Evolutionary conservation across 1,284 basidiomycete genomes (phyloP).

Genomic region (Mycena sp.): DNA sequence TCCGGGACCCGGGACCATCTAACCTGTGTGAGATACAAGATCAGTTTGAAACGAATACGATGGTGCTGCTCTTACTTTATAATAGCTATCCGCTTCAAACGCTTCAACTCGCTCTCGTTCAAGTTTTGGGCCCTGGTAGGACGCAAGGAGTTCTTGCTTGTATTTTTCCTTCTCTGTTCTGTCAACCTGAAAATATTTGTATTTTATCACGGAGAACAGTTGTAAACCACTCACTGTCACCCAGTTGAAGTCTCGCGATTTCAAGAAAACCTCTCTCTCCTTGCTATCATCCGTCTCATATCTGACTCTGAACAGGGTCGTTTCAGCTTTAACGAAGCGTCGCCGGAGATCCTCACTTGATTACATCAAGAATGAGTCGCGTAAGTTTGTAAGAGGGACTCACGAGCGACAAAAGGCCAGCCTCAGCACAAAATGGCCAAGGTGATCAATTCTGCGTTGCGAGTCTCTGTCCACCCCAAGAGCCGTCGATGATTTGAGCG

Average conservation of each 20-base stretch:
- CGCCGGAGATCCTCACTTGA: conserved; percentile 89
- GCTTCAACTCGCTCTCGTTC: conserved; percentile 31
- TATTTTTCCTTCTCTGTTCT: conserved; percentile 66
- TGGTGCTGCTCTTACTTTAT: conserved; percentile 61
- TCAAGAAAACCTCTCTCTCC: conserved; percentile 81
- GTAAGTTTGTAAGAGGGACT: conserved; percentile 47
- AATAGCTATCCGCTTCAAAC: conserved; percentile 65
- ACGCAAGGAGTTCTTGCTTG: conserved; percentile 54
- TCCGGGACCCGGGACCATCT: conserved; percentile 95
- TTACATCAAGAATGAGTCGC: conserved; percentile 9
- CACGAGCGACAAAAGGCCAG: conserved; percentile 97
- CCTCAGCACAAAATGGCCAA: conserved; percentile 95
- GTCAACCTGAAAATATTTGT: conserved; percentile 67
- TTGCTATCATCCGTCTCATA: conserved; percentile 75
- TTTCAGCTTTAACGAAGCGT: conserved; percentile 92
- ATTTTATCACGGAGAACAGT: not conserved
- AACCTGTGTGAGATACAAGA: conserved; percentile 47
- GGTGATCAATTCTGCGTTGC: conserved; percentile 87
- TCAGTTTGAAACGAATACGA: not conserved
- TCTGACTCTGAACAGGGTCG: conserved; percentile 84
- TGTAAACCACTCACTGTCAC: conserved; percentile 56
- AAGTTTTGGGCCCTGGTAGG: conserved; percentile 36
- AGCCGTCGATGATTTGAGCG: conserved; percentile 73
- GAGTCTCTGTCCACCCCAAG: conserved; percentile 57
- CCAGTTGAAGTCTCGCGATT: conserved; percentile 86